Base-by-base conservation (phyloP, 495 filamentous ascomycete species). In the Penicillium riverlandense region DNA sequence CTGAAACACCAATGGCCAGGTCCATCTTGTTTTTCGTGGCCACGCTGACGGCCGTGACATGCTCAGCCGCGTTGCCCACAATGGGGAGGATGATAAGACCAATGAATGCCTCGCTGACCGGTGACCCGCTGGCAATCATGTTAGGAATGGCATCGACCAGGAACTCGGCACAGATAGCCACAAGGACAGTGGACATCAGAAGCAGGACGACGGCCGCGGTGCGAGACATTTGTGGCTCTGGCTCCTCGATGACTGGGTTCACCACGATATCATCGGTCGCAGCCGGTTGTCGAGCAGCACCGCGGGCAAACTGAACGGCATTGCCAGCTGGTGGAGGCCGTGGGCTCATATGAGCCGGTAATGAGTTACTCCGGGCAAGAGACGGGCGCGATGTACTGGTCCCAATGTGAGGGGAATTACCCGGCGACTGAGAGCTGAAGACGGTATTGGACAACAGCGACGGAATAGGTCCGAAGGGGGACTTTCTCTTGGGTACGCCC, bases 21-120 rank as follows among this genome's bases (percentile, higher is more conserved):
- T 96, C 89, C 89, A 95, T 94, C 71, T 96, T 96, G 68, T 95
- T 95, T 72, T 95, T 96, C 49, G 78, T 76, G 6, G 90, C 89
- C 7, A 95, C 88, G 22, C 80, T 86, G 32, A 95, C 85, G 1
- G 90, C 87, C 1, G 88, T 95, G 7, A 92, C 85, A 70, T 95
- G 89, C 69, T 95, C 89, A 0, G 89, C 90, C 1, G 90, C 89
- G 52, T 95, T 96, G 44, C 89, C 88, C 9, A 96, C 87, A 47
- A 96, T 90, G 14, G 90, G 89, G 2, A 95, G 65, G 49, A 95
- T 83, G 58, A 96, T 94, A 5, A 96, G 69, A 42, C 89, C 88
- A 53, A 95, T 85, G 53, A 96, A 95, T 7, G 84, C 80, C 56
- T 90, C 77, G 50, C 79, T 84, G 40, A 94, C 64, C 16, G 66